Evolutionary conservation across 768 basidiomycete species (phyloP), one percentile per base, ranked within the genome.

Genomic region (Podaxis pistillaris): DNA sequence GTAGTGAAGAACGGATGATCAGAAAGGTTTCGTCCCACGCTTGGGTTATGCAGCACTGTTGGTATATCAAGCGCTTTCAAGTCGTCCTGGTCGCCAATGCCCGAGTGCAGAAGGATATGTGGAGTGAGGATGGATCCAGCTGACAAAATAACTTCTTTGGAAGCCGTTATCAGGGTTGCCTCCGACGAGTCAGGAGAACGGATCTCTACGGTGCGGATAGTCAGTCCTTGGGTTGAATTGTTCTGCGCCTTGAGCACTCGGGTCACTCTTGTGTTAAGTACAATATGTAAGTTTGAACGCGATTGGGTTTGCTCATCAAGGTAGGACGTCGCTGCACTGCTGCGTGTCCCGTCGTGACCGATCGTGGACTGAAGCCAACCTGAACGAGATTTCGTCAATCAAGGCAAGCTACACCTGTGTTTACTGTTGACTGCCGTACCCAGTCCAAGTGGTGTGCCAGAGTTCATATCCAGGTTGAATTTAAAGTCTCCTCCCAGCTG

Each of bases 231-330:
- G 7, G 58, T 13, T 12, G 44, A 15, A n/a, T 12, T 33, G 0
- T 37, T 47, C 19, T n/a, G 15, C 5, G 53, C 64, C 24, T 58
- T 46, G 6, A 67, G 62, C 12, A 73, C 56, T n/a, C 67, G 67
- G 2, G 67, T 67, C 3, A 72, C 74, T 38, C 68, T 68, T 0
- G 73, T 71, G 52, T 73, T 67, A 4, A 73, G 37, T 3, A 78
- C 40, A 17, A 78, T 68, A 38, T 74, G 62, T 17, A 78, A 47
- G 57, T 78, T 78, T n/a, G 47, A 28, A 4, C 75, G 70, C 0
- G 46, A 53, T 5, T 68, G 56, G 36, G 44, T 46, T 17, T 17
- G 44, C n/a, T 66, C 15, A 0, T 56, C 63, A 33, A 73, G 69
- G 30, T 65, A 65, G 17, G 64, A 56, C 2, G 64, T 61, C 11